Evolutionary conservation across 306 rosid species (phyloP), one percentile per base, ranked within the genome.

Genomic region (Pyrus bretschneideri): DNA sequence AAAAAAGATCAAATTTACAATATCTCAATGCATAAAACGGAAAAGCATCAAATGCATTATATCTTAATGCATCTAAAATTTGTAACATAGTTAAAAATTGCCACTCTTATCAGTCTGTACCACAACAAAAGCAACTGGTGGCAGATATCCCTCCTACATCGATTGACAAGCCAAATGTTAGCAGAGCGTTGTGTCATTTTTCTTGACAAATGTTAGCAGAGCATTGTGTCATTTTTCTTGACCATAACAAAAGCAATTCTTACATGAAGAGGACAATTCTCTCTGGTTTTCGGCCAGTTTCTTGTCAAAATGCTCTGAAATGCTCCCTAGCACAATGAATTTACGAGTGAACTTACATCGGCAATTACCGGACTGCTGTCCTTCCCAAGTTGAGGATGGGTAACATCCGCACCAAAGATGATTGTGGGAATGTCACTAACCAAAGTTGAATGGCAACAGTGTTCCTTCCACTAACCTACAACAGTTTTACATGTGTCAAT

Each of bases 201-300:
- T 31, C 12, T 42, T 77, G 21, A 22, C 10, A 44, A 12, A 19
- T 49, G 68, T 6, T 12, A 66, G 31, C 27, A 60, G 6, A 31
- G 35, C 35, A 31, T 31, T 4, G 5, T 31, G 35, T 31, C 40
- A 14, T 6, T 30, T 23, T 21, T 9, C n/a, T 68, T 67, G 3
- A 29, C 19, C 35, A 22, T 30, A 59, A 13, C 33, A 6, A 18
- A 33, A 33, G 5, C 38, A 33, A 33, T 33, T 33, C 21, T 18
- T 30, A 94, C 98, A 96, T 92, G 84, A 90, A 95, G 79, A 95
- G 90, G 61, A 93, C 85, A 61, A 95, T 89, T 78, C 96, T 81
- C 0, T 23, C 5, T 0, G 98, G 96, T 79, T 79, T 95, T 0
- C 0, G 1, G 0, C 22, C 23, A 9, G 90, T 89, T 9, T 89